Conservation (phyloP, 345 rosid genomes). For the Salix koriyanagi region DNA sequence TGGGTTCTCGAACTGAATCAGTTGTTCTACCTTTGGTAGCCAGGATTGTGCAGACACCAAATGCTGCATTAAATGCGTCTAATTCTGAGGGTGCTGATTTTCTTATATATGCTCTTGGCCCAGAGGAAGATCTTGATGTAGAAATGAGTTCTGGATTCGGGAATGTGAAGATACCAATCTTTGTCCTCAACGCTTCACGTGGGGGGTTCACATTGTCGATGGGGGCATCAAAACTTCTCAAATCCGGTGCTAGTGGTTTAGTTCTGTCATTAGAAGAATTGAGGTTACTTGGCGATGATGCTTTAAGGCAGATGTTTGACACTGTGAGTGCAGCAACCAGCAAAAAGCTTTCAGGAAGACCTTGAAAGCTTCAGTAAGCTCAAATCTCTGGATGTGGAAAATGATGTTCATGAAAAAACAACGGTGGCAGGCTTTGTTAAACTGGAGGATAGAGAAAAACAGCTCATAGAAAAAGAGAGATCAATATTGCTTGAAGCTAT, state of each 20-base stretch:
- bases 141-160: conserved; percentile 37
- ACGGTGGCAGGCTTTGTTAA: conserved; percentile 54
- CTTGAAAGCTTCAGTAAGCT: conserved; percentile 17
- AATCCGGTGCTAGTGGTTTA: conserved; percentile 71
- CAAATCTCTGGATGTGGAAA: conserved; percentile 17
- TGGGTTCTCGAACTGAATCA: conserved; percentile 56
- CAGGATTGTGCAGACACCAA: conserved; percentile 58
- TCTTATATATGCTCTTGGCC: conserved; percentile 45
- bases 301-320: conserved; percentile 44
- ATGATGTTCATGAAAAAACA: conserved; percentile 23
- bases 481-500: conserved; percentile 56
- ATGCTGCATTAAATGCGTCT: conserved; percentile 62
- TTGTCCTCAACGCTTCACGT: conserved; percentile 26
- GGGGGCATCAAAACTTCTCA: conserved; percentile 37
- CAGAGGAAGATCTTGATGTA: conserved; percentile 34
- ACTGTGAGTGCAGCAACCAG: conserved; percentile 14
- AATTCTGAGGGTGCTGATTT: conserved; percentile 98
- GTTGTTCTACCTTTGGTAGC: conserved; percentile 85
- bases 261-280: conserved; percentile 69
- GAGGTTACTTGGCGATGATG: conserved; percentile 47
- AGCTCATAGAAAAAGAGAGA: conserved; percentile 65
- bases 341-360: conserved; percentile 26
- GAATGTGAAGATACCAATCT: conserved; percentile 66
- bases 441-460: conserved; percentile 64
- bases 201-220: conserved; percentile 22